phyloP scores from a whole-genome alignment of 352 stramenopile species.

The Pythium dissotocum region DNA sequence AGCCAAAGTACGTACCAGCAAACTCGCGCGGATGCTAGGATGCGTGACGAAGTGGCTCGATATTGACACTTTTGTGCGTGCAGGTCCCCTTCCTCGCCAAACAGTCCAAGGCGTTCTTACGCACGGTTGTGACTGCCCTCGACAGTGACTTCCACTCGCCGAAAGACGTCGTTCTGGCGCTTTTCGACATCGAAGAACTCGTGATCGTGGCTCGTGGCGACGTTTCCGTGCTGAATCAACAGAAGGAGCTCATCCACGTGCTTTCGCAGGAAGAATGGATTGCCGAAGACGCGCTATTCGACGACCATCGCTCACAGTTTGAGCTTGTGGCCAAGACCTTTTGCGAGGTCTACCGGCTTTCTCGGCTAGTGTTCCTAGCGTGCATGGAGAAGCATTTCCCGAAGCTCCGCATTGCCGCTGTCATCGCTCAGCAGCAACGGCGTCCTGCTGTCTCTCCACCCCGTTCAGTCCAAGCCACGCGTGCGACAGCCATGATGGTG shows the following conservation, averaged over 20 bases:
- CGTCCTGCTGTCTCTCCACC: constrained; percentile 4
- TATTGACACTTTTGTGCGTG: too few species aligned
- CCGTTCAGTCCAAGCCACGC: not conserved
- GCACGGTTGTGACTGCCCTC: constrained; percentile 21
- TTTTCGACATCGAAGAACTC: constrained; percentile 24
- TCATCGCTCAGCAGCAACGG: constrained; percentile 31
- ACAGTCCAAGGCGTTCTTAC: constrained; percentile 27
- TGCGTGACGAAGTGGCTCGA: too few species aligned
- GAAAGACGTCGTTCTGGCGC: constrained; percentile 18
- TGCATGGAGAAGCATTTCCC: constrained; percentile 59
- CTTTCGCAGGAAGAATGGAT: constrained; percentile 17
- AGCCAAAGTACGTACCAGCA: constrained; percentile 10
- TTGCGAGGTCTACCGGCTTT: constrained; percentile 27
- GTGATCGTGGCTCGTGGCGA: constrained; percentile 29
- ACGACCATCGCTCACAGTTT: constrained; percentile 14
- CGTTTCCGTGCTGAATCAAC: constrained; percentile 19
- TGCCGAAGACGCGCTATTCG: constrained; percentile 27
- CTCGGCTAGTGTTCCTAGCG: constrained; percentile 11
- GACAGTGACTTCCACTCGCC: constrained; percentile 33
- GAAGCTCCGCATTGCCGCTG: constrained; percentile 42
- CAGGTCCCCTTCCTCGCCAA: constrained; percentile 31
- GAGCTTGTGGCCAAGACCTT: constrained; percentile 25
- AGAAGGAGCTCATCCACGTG: constrained; percentile 5
- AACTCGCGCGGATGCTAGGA: too few species aligned
- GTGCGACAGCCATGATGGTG: not conserved